phyloP scores from a whole-genome alignment of 139 green algal species.

The Coelastrella sp. region DNA sequence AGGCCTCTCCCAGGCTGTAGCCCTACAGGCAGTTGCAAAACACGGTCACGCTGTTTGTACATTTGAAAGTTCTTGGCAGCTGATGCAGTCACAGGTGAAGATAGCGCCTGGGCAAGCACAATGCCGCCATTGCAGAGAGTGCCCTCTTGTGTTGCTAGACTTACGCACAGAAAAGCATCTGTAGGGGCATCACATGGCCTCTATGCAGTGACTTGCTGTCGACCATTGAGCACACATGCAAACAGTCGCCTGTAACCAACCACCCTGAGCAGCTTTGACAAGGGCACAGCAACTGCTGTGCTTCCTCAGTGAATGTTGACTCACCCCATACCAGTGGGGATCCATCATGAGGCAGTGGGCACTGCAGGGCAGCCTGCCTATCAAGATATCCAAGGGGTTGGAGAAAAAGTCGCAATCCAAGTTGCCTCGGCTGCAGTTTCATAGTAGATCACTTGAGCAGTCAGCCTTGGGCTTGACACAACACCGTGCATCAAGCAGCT shows the following conservation, averaged over 20 bases:
- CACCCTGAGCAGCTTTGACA: too few relatives aligned
- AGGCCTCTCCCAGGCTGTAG: constrained; percentile 68
- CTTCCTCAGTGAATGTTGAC: background rate
- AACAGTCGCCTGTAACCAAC: too few relatives aligned
- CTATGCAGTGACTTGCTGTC: background rate
- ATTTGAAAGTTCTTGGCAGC: background rate
- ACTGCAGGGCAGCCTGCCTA: constrained; percentile 56
- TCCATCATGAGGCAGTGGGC: constrained; percentile 84
- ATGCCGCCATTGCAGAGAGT: too few relatives aligned
- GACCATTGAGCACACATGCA: background rate
- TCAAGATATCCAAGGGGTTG: constrained; percentile 58
- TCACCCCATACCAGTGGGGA: constrained; percentile 75
- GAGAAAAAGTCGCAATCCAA: constrained; percentile 79
- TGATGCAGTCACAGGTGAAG: too few relatives aligned
- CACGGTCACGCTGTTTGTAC: background rate
- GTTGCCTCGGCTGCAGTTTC: constrained; percentile 63
- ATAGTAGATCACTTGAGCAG: too few relatives aligned
- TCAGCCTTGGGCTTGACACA: too few relatives aligned
- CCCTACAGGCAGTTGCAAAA: constrained; percentile 56
- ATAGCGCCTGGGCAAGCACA: too few relatives aligned
- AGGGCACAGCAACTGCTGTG: too few relatives aligned
- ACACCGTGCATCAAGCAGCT: too few relatives aligned
- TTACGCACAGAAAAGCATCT: too few relatives aligned
- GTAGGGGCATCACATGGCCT: background rate
- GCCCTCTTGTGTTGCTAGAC: too few relatives aligned